phyloP scores from a whole-genome alignment of 805 yeast genomes.

The Saccharomycopsis malanga region DNA sequence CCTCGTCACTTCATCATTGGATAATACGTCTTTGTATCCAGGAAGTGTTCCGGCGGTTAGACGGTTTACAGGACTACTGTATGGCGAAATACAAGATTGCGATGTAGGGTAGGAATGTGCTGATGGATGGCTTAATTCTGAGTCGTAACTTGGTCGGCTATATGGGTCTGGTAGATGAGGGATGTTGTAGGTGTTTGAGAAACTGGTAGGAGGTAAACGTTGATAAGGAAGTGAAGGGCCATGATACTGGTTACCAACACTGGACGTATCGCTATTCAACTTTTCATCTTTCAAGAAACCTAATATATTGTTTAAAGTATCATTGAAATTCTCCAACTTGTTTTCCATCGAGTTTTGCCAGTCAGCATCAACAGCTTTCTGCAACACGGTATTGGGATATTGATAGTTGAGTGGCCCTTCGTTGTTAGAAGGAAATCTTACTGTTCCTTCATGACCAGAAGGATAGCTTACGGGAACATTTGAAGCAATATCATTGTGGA shows the following conservation, averaged over 20 bases:
- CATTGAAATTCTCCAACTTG: slow-evolving; percentile 34
- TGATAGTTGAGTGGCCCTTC: neutral
- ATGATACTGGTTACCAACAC: neutral
- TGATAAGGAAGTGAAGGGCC: neutral
- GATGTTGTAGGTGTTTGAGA: neutral
- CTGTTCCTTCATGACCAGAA: too few relatives aligned
- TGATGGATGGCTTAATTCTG: neutral
- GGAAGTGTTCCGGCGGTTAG: neutral
- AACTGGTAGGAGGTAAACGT: neutral
- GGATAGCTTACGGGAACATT: neutral
- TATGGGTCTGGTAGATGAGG: neutral
- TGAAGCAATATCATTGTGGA: too few relatives aligned
- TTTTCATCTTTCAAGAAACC: slow-evolving; percentile 28
- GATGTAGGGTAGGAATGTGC: neutral
- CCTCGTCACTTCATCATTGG: slow-evolving; percentile 3
- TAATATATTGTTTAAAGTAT: slow-evolving; percentile 34
- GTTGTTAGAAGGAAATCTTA: neutral
- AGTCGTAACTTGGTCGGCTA: neutral
- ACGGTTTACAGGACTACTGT: neutral
- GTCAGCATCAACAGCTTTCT: too few relatives aligned
- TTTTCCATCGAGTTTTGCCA: slow-evolving; percentile 36
- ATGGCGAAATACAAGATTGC: too few relatives aligned
- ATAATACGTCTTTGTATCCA: slow-evolving; percentile 6
- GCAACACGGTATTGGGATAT: too few relatives aligned
- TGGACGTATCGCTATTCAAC: slow-evolving; percentile 4